Base-by-base conservation (phyloP, 371 early-diverging fungal genomes). In the Choanephora cucurbitarum region DNA sequence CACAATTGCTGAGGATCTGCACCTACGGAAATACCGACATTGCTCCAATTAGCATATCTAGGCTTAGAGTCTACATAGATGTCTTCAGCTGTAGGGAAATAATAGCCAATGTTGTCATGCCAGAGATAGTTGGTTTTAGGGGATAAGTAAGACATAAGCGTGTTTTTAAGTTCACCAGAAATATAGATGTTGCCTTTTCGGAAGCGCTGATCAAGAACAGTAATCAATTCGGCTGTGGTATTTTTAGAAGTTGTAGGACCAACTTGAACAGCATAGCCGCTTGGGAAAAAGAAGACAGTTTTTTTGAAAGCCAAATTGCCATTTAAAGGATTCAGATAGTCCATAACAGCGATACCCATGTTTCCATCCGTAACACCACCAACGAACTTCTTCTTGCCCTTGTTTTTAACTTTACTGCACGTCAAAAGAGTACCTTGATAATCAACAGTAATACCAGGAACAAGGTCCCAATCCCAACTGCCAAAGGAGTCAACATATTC, bases 361-460 rank as follows among this genome's bases (percentile, higher is more conserved):
- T 71, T 57, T 4, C 44, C 62, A 31, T 67, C 56, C 1, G 67
- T 52, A 0, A 43, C 62, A 19, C 68, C 71, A 18, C 71, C 68
- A 1, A 60, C 68, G 24, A 69, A 72, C 0, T 49, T 28, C 21
- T 57, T 47, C 5, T 46, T 33, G 8, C 67, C 67, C 22, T 44
- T 48, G 4, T 37, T 47, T 17, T 49, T 63, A 28, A 56, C 22
- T n/a, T 32, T 48, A 11, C 19, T 10, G 44, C 62, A 66, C 11
- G 14, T 24, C 15, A 58, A 41, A 34, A 57, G 44, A 11, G 67
- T 71, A 17, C 62, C 65, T 46, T 31, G 47, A 32, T 44, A 34
- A 37, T 67, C 68, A 1, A 63, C 58, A 10, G 70, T 69, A 5
- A 58, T 63, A 15, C 69, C 73, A 9, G 73, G 73, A 5, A 73